Base-by-base conservation (phyloP, 495 filamentous ascomycete genomes). In the Sordaria brevicollis region DNA sequence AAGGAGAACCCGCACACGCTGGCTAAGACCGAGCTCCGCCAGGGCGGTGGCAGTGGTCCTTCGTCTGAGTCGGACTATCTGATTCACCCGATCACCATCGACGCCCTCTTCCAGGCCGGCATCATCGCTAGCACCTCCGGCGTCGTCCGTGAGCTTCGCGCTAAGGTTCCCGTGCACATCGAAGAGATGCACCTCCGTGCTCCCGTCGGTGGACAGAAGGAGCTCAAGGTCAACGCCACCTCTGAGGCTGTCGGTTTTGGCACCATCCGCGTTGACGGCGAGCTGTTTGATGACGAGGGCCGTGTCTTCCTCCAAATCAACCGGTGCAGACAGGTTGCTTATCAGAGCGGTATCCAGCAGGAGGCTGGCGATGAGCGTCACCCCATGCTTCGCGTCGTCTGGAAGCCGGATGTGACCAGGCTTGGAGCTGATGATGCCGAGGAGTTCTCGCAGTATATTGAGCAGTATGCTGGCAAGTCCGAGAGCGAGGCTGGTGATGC, bases 41-140 rank as follows among this genome's bases (percentile, higher is more conserved):
- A 76, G 74, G 75, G 79, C 33, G 71, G 71, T 17, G 71, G n/a
- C n/a, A 65, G 7, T 43, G 57, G 10, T 19, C 75, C 0, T 67
- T 76, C 13, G 76, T 70, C 35, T 68, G 71, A 31, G 72, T 79
- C 38, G 71, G 76, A 49, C 62, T 74, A 21, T 21, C 70, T 79
- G 57, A 76, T 84, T 36, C 82, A 83, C 41, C 82, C 82, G 3
- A 73, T 74, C 0, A 69, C 80, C 34, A 74, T 85, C 2, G 82
- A 84, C 72, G 73, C 73, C 7, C 75, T 74, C 6, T 77, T 83
- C 68, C 83, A 85, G 31, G 34, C 65, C 3, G 70, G 74, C 10
- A 34, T 78, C 13, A 69, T 69, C n/a, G 74, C 72, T 4, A 73
- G 70, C 33, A 72, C 75, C 9, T 67, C 66, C 1, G 73, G 73